Base-by-base conservation (phyloP, 2,329 filamentous ascomycete genomes). In the Fusarium xylarioides region DNA sequence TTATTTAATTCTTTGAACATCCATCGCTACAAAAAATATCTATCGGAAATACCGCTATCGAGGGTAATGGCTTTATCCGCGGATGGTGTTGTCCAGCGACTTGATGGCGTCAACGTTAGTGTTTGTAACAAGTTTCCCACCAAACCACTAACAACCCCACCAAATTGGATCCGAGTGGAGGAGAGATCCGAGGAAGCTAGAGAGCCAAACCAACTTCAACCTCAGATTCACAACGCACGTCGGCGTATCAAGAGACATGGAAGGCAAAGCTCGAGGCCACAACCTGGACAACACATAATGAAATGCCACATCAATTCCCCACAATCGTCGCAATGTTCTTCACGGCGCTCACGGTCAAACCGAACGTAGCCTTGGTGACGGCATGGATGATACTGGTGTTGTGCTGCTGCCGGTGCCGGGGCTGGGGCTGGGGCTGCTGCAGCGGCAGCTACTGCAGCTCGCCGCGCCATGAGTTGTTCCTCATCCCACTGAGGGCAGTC, bases 81-180 rank as follows among this genome's bases (percentile, higher is more conserved):
- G 37, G 7, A 63, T 77, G 61, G 40, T 75, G 74, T 60, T 70
- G 70, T 71, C 11, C 37, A 32, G 21, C 28, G 32, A 47, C 23
- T 8, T 19, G 18, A 77, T 77, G 47, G 76, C 76, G 76, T 73
- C 74, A 76, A 63, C 35, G 67, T 73, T 77, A 77, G 66, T 47
- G 52, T 18, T 28, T 26, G 1, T 4, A 32, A 14, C 26, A 2
- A 2, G 0, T 3, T 1, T 4, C 1, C 2, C 37, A 42, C 49
- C 7, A 74, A 53, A 73, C 2, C 40, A 70, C 70, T 76, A 76
- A 73, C 74, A 71, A 23, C 37, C n/a, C 40, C 47, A 37, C 44
- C 37, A 54, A 40, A 21, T 3, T 2, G 4, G 11, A 21, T 26
- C 28, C 19, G n/a, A 59, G 28, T 23, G 26, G 34, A 18, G 60